Evolutionary conservation across 306 rosid species (phyloP).

Genomic region (Corylus americana): DNA sequence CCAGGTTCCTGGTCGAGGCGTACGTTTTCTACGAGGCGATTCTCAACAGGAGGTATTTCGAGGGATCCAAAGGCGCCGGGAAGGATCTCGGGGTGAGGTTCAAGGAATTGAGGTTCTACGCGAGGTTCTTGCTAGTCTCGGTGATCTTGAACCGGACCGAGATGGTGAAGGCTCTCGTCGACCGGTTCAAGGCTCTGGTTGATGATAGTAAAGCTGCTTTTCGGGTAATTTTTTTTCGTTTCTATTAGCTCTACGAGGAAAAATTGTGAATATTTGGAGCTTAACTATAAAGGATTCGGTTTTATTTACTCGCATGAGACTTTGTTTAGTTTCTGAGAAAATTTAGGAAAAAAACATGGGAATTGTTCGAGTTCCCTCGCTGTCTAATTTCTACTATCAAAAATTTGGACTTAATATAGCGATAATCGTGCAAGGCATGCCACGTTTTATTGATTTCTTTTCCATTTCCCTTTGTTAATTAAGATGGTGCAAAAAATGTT

Average conservation of each 20-base stretch:
- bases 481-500: too few species aligned
- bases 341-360: neutral
- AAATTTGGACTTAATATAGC: neutral
- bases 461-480: neutral
- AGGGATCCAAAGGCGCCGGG: constrained; percentile 60
- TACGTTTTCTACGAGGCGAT: constrained; percentile 95
- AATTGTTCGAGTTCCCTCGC: neutral
- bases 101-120: constrained; percentile 90
- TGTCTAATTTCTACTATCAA: neutral
- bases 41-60: constrained; percentile 80
- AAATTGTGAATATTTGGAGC: constrained; percentile 9
- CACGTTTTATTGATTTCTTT: neutral
- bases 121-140: constrained; percentile 83
- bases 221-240: constrained; percentile 53
- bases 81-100: constrained; percentile 83
- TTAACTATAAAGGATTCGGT: neutral
- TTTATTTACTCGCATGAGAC: neutral
- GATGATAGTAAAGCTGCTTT: constrained; percentile 74
- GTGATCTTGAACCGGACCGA: constrained; percentile 77
- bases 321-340: neutral
- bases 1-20: constrained; percentile 80
- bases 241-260: neutral
- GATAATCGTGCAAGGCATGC: neutral
- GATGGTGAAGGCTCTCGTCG: constrained; percentile 64
- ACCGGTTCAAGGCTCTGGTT: constrained; percentile 70